Evolutionary conservation across 1,284 basidiomycete species (phyloP), one percentile per base, ranked within the genome.

Genomic region (Rugosomyces carneus): DNA sequence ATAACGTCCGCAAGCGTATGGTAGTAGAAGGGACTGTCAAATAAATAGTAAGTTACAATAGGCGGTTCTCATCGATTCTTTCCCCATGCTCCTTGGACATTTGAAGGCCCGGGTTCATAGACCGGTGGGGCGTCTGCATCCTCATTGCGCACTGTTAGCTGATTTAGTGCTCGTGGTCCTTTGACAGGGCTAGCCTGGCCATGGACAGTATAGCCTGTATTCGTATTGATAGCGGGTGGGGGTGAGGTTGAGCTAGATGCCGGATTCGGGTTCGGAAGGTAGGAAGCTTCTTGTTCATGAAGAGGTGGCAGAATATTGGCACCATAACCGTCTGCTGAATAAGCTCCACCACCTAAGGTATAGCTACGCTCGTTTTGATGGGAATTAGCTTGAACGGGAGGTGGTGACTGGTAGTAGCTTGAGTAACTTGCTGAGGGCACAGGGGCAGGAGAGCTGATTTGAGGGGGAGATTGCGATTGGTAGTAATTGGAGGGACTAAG

Each of bases 61-160:
- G 31, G 3, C 31, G 3, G 15, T 34, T 27, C 15, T 10, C 13
- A 18, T 45, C 52, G 63, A 53, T 67, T 71, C 52, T 70, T 68
- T 31, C 71, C 71, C 80, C 78, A 80, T 48, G 67, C 66, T 34
- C 75, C 75, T 40, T 71, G 64, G 18, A 69, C 58, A 48, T 66
- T 67, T n/a, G 75, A 61, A n/a, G 64, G 59, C 27, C 73, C 73
- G 11, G 69, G 66, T 23, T 84, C 83, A 58, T 86, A 86, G 46
- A 66, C 69, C 16, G 83, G 83, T 11, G 84, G 84, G 31, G 64
- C 40, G 5, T 57, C 72, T 13, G 13, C 13, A 35, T 84, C 82
- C 15, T 74, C 63, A 48, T 75, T 55, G 70, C 49, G 57, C 52
- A 50, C 56, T 29, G 29, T 56, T 50, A 56, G 26, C 27, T 47